Conservation (phyloP, 345 rosid genomes). For the Acer yangbiense region DNA sequence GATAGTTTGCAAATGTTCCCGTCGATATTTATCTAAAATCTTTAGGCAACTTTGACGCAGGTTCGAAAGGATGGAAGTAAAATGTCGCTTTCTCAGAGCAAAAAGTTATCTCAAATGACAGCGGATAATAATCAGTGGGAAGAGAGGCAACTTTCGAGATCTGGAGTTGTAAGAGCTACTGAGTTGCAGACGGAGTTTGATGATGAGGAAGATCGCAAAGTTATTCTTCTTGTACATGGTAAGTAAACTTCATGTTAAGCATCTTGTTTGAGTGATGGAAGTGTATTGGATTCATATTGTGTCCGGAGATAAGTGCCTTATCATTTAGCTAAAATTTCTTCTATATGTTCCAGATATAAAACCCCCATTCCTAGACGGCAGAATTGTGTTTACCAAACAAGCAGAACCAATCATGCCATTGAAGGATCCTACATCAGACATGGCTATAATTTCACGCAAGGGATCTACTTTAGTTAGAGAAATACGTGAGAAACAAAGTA, state of each 20-base stretch:
- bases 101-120: constrained; percentile 85
- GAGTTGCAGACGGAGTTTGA: constrained; percentile 96
- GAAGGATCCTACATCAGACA: constrained; percentile 97
- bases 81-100: constrained; percentile 96
- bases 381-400: constrained; percentile 95
- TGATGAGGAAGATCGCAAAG: constrained; percentile 85
- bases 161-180: constrained; percentile 98
- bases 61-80: constrained; percentile 82
- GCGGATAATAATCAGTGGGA: constrained; percentile 99
- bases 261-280: constrained; percentile 17
- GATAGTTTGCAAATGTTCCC: not conserved
- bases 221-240: constrained; percentile 97
- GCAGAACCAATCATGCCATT: constrained; percentile 97
- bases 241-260: constrained; percentile 32
- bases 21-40: not conserved
- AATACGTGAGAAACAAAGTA: constrained; percentile 88
- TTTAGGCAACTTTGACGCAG: constrained; percentile 33
- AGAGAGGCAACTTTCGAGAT: constrained; percentile 94
- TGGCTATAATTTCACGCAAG: constrained; percentile 98
- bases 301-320: not conserved
- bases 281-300: not conserved
- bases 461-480: constrained; percentile 90
- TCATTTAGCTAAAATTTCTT: constrained; percentile 20
- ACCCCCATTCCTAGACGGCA: constrained; percentile 98
- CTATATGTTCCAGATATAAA: constrained; percentile 63